Evolutionary conservation across 1,284 basidiomycete genomes (phyloP).

Genomic region (Apiotrichum siamense): DNA sequence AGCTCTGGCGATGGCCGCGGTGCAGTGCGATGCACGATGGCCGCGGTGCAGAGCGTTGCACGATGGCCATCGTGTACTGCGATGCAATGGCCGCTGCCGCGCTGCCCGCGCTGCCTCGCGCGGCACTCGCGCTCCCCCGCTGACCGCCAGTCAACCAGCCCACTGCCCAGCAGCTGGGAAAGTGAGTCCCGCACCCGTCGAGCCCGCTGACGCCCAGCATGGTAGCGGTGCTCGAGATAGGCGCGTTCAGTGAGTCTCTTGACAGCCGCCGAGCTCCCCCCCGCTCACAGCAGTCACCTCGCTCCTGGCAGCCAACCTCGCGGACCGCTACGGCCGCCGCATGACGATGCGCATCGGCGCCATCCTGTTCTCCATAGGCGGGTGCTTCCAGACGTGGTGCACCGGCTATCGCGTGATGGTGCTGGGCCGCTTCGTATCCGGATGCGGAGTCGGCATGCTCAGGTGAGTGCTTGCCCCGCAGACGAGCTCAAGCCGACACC

Average conservation of each 20-base stretch:
- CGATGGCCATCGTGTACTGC: no score
- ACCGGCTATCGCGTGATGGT: conserved; percentile 80
- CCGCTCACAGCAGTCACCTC: conserved; percentile 63
- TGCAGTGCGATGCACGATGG: no score
- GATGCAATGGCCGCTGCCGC: no score
- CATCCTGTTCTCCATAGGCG: conserved; percentile 78
- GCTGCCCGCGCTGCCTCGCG: no score
- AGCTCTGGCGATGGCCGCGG: background rate
- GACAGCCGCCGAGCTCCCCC: background rate
- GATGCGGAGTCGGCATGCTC: conserved; percentile 88
- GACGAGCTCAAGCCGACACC: background rate
- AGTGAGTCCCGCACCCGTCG: conserved; percentile 24
- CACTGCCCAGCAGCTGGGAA: conserved; percentile 52
- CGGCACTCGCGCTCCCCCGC: no score
- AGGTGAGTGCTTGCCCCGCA: conserved; percentile 58
- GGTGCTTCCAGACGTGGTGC: conserved; percentile 82
- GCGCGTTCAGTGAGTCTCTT: conserved; percentile 67
- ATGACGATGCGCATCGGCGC: conserved; percentile 84
- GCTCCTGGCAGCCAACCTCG: conserved; percentile 76
- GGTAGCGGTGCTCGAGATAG: conserved; percentile 87
- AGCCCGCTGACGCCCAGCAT: conserved; percentile 54
- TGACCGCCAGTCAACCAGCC: conserved; percentile 60
- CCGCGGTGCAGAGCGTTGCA: no score
- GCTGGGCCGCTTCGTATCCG: conserved; percentile 76
- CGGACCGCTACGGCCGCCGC: conserved; percentile 79